Percentiles rank a stretch among this genome's conserved stretches.
Conservation (phyloP, 2,329 filamentous ascomycete genomes). For the Colletotrichum tofieldiae region DNA sequence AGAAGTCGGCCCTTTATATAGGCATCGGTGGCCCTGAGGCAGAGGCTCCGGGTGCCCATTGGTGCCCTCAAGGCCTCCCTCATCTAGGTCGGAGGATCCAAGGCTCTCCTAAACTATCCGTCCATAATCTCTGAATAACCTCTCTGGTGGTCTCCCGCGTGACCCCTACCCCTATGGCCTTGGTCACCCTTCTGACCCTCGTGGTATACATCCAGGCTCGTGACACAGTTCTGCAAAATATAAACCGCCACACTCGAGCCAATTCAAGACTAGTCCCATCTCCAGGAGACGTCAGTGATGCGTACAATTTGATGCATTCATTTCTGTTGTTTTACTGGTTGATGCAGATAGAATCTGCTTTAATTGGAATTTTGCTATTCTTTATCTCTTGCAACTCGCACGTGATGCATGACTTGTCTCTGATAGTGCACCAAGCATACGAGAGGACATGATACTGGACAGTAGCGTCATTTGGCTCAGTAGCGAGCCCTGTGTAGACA, state of each 20-base stretch:
- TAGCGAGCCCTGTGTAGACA: neutral
- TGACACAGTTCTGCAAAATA: neutral
- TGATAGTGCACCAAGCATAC: slow-evolving; percentile 5
- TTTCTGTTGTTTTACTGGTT: slow-evolving; percentile 15
- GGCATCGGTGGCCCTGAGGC: too few relatives aligned
- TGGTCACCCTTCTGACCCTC: too few relatives aligned
- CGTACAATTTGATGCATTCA: slow-evolving; percentile 7
- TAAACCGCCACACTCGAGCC: slow-evolving; percentile 8
- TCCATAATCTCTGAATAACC: too few relatives aligned
- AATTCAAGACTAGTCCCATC: slow-evolving; percentile 15
- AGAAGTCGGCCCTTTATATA: too few relatives aligned
- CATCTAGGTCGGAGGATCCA: too few relatives aligned
- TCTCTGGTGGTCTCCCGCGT: too few relatives aligned
- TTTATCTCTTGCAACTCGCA: slow-evolving; percentile 47
- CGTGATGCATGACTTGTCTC: slow-evolving; percentile 41
- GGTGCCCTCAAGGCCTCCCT: too few relatives aligned
- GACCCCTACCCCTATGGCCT: too few relatives aligned
- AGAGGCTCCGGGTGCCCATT: too few relatives aligned
- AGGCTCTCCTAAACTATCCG: too few relatives aligned
- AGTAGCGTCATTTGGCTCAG: neutral
- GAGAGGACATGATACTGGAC: slow-evolving; percentile 21
- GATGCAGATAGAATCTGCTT: slow-evolving; percentile 24
- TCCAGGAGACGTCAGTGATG: slow-evolving; percentile 12
- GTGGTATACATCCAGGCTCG: too few relatives aligned
- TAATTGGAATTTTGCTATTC: slow-evolving; percentile 45